Evolutionary conservation across 805 yeast species (phyloP), one percentile per base, ranked within the genome.

Genomic region (Blastobotrys robertii): DNA sequence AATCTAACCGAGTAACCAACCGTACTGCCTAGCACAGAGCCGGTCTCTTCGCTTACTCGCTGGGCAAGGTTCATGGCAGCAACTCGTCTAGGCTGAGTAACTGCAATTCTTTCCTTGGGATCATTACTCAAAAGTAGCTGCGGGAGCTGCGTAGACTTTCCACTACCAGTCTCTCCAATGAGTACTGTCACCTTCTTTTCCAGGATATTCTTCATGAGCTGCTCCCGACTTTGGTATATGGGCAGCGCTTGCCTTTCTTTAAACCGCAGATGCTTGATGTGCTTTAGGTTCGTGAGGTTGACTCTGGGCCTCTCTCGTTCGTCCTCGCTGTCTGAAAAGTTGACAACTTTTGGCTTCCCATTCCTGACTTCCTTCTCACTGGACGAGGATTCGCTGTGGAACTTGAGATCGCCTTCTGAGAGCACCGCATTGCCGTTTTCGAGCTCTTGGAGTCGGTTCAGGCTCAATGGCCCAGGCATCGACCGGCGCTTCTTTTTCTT

Each of bases 151-250:
- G 98, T 90, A 3, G 97, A 88, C 59, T 90, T 90, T 68, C 97
- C 97, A 6, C 95, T 85, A 63, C 98, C 98, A 0, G 98, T 90
- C 58, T 90, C 97, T 63, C 97, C 97, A 57, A 92, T 83, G 13
- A 90, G 69, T 1, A 90, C 77, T 0, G 88, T 77, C 4, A 87
- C 94, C 48, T 73, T 79, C 53, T 80, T 74, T 8, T 64, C 47
- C 2, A 63, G 44, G 2, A 90, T 56, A 48, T 77, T 74, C 8
- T 70, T 64, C 47, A 83, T 57, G 12, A 90, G 72, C 42, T 76
- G 72, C 36, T 75, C 78, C 52, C 76, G 76, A 48, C 84, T 84
- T 50, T 74, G 77, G 61, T 71, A 86, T 22, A 88, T 84, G 0
- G 97, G 97, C 36, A 88, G 68, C 0, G 71, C 66, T 50, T 73